Base-by-base conservation (phyloP, 164 flowering plant genomes). In the Chimonanthus salicifolius region DNA sequence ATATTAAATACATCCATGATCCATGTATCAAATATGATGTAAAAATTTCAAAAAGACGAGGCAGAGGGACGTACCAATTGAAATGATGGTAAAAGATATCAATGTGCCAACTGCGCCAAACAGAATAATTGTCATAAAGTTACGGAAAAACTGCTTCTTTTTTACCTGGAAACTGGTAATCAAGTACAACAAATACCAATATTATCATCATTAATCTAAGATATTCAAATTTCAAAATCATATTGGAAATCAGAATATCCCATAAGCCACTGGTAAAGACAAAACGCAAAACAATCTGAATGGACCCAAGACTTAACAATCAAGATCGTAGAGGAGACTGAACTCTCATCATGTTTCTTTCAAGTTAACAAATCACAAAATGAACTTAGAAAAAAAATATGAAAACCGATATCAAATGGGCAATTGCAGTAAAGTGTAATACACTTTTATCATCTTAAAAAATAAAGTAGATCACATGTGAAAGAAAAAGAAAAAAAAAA, bases 91-190 rank as follows among this genome's bases (percentile, higher is more conserved):
- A 74, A 83, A 87, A 15, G 95, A 90, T 84, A 90, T 89, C 67
- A 90, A 71, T 71, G 95, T 90, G 47, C 95, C 95, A 74, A 89
- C 74, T 6, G 90, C 92, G 58, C 92, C 92, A 77, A 90, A 89
- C 69, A 89, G 80, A 82, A 80, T 84, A 70, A 90, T 90, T 8
- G 90, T 90, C 82, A 84, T 84, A 79, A 90, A 85, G 81, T 90
- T 90, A 76, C 87, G 90, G 71, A 90, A 89, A 82, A 90, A 89
- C 62, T 88, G 90, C 83, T 89, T 88, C 84, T 89, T 87, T 79
- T 90, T 89, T 51, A 90, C 91, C 81, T 87, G 91, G 80, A 88
- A 90, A 75, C 92, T 88, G 85, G 46, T 60, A 67, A 62, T 46
- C 49, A 54, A 63, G 33, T 62, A 62, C 60, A 66, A 49, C 71